Conservation (phyloP, 108 stramenopile species). For the Chaetoceros tenuissimus region DNA sequence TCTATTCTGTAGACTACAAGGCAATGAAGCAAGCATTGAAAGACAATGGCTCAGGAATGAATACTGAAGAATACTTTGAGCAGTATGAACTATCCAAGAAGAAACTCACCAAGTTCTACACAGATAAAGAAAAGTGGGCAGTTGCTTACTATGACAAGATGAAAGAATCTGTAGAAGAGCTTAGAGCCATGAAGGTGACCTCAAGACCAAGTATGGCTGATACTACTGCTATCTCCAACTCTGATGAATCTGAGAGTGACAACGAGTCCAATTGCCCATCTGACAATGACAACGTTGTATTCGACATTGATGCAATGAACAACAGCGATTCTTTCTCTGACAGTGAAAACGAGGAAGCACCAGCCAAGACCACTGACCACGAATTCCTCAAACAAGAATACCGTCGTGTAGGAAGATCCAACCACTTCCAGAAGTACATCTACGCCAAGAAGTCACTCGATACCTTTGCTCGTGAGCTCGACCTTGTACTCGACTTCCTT, state of each 20-base stretch:
- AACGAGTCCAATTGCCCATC: background rate
- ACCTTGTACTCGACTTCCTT: conserved; percentile 39
- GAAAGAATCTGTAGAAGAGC: conserved; percentile 33
- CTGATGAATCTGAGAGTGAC: background rate
- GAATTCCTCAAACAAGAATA: conserved; percentile 39
- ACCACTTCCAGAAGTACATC: conserved; percentile 45
- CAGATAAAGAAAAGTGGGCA: conserved; percentile 48
- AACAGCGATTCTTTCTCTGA: background rate
- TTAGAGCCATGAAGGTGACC: conserved; percentile 14
- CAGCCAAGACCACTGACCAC: conserved; percentile 4
- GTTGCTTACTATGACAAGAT: conserved; percentile 30
- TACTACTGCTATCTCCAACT: conserved; percentile 1
- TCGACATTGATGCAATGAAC: background rate
- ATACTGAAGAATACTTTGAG: conserved; percentile 24
- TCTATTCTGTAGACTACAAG: conserved; percentile 52
- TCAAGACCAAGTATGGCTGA: background rate
- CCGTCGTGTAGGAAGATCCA: conserved; percentile 27
- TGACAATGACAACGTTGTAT: conserved; percentile 1
- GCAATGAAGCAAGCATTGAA: conserved; percentile 32
- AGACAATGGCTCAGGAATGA: conserved; percentile 9
- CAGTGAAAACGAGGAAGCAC: background rate
- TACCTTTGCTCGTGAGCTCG: conserved; percentile 28
- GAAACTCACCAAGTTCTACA: conserved; percentile 47
- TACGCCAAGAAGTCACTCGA: conserved; percentile 44
- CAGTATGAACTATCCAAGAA: conserved; percentile 30